A percentile compares a stretch with the other conserved stretches of the same genome.
These are phyloP conservation scores for Cephaloascus fragrans DNA, from an alignment of 805 yeast genomes.

Conservation along the genomic window DNA sequence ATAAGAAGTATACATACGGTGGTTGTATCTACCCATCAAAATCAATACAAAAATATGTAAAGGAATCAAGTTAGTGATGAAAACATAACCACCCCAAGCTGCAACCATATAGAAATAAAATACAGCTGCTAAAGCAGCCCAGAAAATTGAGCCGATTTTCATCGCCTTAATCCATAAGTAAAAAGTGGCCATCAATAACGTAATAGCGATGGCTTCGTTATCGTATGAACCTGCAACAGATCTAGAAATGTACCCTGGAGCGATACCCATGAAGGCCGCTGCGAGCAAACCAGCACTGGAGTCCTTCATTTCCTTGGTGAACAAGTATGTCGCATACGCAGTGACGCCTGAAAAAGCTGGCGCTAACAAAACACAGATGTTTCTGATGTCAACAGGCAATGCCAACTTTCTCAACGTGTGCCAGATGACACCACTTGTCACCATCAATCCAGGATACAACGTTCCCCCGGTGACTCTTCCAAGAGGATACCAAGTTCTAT, in stretches of 20 bases:
- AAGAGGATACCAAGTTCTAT: slow-evolving; percentile 97
- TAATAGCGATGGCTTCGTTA: slow-evolving; percentile 97
- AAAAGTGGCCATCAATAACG: slow-evolving; percentile 90
- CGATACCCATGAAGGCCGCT: slow-evolving; percentile 93
- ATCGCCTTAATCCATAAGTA: slow-evolving; percentile 92
- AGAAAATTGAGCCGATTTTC: slow-evolving; percentile 82
- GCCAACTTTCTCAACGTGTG: slow-evolving; percentile 54
- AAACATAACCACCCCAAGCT: slow-evolving; percentile 99
- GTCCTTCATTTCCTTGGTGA: slow-evolving; percentile 86
- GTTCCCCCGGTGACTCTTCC: slow-evolving; percentile 99
- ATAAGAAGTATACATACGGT: slow-evolving; percentile 79
- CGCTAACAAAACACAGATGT: slow-evolving; percentile 90
- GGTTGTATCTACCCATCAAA: slow-evolving; percentile 88
- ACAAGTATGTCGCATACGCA: slow-evolving; percentile 78
- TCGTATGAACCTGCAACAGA: slow-evolving; percentile 99
- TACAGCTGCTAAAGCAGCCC: slow-evolving; percentile 75
- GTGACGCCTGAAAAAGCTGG: slow-evolving; percentile 95
- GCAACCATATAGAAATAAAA: slow-evolving; percentile 97
- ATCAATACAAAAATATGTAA: slow-evolving; percentile 85
- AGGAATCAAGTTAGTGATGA: slow-evolving; percentile 95
- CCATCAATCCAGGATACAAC: slow-evolving; percentile 96
- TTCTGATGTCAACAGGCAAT: slow-evolving; percentile 88
- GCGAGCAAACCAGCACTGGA: slow-evolving; percentile 83
- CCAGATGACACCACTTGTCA: slow-evolving; percentile 89
- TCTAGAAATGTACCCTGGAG: slow-evolving; percentile 96